Base-by-base conservation (phyloP, 768 basidiomycete species). In the Hemileccinum impolitum region DNA sequence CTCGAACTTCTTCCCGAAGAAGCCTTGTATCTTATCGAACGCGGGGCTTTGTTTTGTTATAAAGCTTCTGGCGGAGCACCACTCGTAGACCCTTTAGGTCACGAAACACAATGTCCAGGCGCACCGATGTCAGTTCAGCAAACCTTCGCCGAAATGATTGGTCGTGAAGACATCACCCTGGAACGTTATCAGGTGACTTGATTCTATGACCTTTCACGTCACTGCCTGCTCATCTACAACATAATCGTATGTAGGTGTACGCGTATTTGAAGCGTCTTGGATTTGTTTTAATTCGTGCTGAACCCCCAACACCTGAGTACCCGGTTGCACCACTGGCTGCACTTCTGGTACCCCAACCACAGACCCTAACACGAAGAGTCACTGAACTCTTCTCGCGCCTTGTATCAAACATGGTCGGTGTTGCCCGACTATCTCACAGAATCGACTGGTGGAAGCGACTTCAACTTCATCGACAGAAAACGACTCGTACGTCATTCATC, bases 1-100 rank as follows among this genome's bases (percentile, higher is more conserved):
- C 71, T 91, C 15, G 93, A 97, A 61, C 75, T 99, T 0, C 75
- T 99, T 2, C 96, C 96, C 0, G 96, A 99, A 70, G 96, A 99
- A 71, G 82, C 91, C 0, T 76, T 99, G 15, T 98, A 97, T 72
- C 79, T 98, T 28, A 77, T 95, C 39, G 96, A 98, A 68, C 74
- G 94, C 37, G 95, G 96, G 0, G 78, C 87, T 2, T 70, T 97
- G 53, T 87, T 90, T 53, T 93, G 93, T 60, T 93, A 86, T 80
- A 86, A 83, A 60, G 62, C 60, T 12, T 66, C 70, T 25, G 14
- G 68, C 26, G 53, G 66, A 31, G 39, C 64, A 13, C 43, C 68
- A 10, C 43, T 17, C 12, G 19, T 28, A 17, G 58, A 54, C 9
- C 15, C 43, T 38, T 42, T 23, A 6, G 46, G 41, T 48, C 45